Base-by-base conservation (phyloP, 768 basidiomycete genomes). In the Coprinopsis sp. region DNA sequence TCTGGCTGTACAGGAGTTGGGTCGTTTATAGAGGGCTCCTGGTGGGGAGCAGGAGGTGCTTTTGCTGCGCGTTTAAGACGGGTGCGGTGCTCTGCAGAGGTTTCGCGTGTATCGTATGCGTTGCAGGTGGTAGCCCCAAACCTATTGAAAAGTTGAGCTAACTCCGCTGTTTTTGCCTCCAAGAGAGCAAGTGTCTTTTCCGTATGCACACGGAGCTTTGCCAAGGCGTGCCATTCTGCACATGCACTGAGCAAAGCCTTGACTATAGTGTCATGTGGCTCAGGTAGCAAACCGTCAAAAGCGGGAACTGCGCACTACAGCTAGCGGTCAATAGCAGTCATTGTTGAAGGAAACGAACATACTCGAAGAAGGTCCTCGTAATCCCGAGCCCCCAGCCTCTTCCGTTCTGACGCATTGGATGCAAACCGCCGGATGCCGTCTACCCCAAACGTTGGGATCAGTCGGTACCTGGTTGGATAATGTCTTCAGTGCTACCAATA, bases 281-380 rank as follows among this genome's bases (percentile, higher is more conserved):
- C 44, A 1, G 54, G 60, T 0, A 72, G 50, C 0, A 73, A 54
- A 1, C 63, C 67, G 18, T 72, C 63, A 22, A 71, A 68, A 0
- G 47, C 60, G 0, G 70, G 70, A 0, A 72, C 60, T 0, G 60
- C 50, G 46, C 65, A 68, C 69, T 70, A 24, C 2, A n/a, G n/a
- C n/a, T n/a, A n/a, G 6, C 25, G 2, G 25, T 10, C 5, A 18
- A 10, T 44, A 10, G 12, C 36, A 33, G 8, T 44, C 22, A 24
- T 5, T 23, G 10, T 25, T n/a, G 8, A 42, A 25, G 2, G 16
- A 34, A 27, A 39, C 22, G 3, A 47, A 25, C 44, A 13, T 37
- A 63, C 71, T 58, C 71, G 68, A 0, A 72, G 49, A 2, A 70
- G 27, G 27, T 72, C 69, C 41, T 71, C 66, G 33, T 63, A 72